Conservation (phyloP, 805 yeast genomes). For the Kluyveromyces dobzhanskii region DNA sequence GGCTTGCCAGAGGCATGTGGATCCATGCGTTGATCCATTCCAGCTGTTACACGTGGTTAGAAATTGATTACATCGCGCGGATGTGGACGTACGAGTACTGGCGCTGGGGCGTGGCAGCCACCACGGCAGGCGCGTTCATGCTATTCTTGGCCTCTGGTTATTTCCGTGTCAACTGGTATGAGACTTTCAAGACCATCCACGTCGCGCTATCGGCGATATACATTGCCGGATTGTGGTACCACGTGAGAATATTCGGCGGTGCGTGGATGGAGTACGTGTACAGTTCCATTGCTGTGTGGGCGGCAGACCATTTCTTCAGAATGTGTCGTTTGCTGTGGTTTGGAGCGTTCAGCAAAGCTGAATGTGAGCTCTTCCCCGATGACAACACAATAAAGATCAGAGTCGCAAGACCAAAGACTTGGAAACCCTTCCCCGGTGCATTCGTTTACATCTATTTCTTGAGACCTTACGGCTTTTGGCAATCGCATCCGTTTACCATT, state of each 20-base stretch:
- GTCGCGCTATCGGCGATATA: constrained; percentile 38
- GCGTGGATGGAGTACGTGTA: constrained; percentile 33
- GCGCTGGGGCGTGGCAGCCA: constrained; percentile 29
- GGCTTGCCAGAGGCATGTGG: constrained; percentile 22
- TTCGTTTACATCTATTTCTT: constrained; percentile 41
- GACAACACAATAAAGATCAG: constrained; percentile 7
- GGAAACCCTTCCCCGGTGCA: constrained; percentile 40
- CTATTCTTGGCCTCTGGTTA: constrained; percentile 39
- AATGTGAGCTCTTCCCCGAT: constrained; percentile 14
- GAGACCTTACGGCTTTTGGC: constrained; percentile 41
- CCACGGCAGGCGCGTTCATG: constrained; percentile 33
- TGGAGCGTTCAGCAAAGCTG: constrained; percentile 48
- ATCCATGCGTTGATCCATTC: constrained; percentile 46
- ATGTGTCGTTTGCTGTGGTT: constrained; percentile 42
- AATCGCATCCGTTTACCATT: constrained; percentile 50
- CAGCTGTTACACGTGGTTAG: constrained; percentile 31
- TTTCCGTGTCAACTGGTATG: constrained; percentile 41
- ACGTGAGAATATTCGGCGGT: constrained; percentile 20
- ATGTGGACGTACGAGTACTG: constrained; percentile 26
- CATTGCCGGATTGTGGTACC: constrained; percentile 40
- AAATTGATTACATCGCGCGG: background rate
- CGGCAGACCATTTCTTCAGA: constrained; percentile 51
- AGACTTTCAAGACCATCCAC: constrained; percentile 36
- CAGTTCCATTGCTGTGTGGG: constrained; percentile 35
- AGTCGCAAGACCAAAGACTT: constrained; percentile 12